These are phyloP conservation scores for Escallonia rubra DNA, from an alignment of 129 eudicot species.

Conservation along the genomic window DNA sequence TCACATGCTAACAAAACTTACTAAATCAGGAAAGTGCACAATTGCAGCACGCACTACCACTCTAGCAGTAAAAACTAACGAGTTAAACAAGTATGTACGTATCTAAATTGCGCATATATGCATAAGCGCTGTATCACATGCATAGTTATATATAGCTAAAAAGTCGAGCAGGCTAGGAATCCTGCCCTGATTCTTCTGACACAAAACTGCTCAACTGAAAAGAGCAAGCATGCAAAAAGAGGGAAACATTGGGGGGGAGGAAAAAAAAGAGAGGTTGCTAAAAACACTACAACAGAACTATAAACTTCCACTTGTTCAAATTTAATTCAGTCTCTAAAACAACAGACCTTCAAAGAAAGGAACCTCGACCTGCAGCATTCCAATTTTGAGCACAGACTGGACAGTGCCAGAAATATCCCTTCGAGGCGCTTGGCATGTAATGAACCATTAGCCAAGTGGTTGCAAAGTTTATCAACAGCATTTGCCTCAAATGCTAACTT, in stretches of 20 bases:
- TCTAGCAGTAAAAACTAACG: no score
- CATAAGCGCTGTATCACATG: not conserved
- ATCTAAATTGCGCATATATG: not conserved
- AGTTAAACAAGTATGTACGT: no score
- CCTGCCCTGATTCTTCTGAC: not conserved
- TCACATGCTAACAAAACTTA: no score
- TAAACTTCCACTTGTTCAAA: not conserved
- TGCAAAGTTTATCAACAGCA: conserved; percentile 55
- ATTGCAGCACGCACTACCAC: no score
- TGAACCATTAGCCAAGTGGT: conserved; percentile 37
- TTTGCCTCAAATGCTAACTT: conserved; percentile 71
- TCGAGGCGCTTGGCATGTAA: conserved; percentile 62
- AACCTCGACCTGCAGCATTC: conserved; percentile 77
- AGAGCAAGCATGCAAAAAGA: not conserved
- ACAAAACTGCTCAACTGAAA: not conserved
- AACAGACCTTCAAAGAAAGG: conserved; percentile 72
- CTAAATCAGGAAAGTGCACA: no score
- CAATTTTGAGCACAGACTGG: conserved; percentile 66
- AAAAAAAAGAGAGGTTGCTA: not conserved
- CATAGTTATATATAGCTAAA: not conserved
- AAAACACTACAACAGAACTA: not conserved
- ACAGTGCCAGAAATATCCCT: conserved; percentile 68
- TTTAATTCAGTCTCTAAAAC: not conserved
- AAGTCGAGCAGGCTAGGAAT: not conserved
- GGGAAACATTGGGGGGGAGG: not conserved